phyloP scores from a whole-genome alignment of 805 yeast species.

The Millerozyma acaciae region DNA sequence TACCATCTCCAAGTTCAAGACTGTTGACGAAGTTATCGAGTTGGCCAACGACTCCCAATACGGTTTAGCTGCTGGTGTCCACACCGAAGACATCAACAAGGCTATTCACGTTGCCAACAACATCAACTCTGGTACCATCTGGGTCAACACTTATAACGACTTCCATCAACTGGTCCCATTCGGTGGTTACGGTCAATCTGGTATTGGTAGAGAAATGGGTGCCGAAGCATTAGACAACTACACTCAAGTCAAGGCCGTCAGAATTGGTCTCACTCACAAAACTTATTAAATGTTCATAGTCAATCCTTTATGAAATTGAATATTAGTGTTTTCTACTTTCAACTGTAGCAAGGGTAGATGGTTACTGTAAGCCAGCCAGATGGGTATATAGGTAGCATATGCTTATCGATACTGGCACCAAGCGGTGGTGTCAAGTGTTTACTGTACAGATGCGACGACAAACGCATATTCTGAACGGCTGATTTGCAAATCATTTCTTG shows the following conservation, averaged over 20 bases:
- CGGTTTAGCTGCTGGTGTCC: slow-evolving; percentile 91
- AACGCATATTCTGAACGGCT: no score
- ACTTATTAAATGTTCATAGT: slow-evolving; percentile 4
- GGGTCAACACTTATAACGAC: slow-evolving; percentile 89
- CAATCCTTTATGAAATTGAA: no score
- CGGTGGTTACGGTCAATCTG: slow-evolving; percentile 89
- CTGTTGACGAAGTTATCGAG: slow-evolving; percentile 75
- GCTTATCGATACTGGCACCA: no score
- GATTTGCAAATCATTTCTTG: no score
- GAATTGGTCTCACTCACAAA: slow-evolving; percentile 38
- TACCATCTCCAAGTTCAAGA: slow-evolving; percentile 73
- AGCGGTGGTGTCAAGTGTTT: no score
- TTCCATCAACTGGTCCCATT: slow-evolving; percentile 86
- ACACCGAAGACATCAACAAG: slow-evolving; percentile 69
- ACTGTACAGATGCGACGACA: no score
- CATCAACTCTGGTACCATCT: slow-evolving; percentile 83
- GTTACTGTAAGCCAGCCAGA: no score
- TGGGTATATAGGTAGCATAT: no score
- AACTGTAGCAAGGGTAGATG: no score
- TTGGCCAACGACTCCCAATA: slow-evolving; percentile 78
- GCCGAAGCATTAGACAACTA: slow-evolving; percentile 80
- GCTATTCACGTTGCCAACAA: slow-evolving; percentile 72
- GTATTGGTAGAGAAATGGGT: slow-evolving; percentile 94
- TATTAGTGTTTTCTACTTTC: no score
- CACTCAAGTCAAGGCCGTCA: slow-evolving; percentile 82